These are phyloP conservation scores for Silene conica DNA, from an alignment of 148 eudicot genomes.

Conservation along the genomic window DNA sequence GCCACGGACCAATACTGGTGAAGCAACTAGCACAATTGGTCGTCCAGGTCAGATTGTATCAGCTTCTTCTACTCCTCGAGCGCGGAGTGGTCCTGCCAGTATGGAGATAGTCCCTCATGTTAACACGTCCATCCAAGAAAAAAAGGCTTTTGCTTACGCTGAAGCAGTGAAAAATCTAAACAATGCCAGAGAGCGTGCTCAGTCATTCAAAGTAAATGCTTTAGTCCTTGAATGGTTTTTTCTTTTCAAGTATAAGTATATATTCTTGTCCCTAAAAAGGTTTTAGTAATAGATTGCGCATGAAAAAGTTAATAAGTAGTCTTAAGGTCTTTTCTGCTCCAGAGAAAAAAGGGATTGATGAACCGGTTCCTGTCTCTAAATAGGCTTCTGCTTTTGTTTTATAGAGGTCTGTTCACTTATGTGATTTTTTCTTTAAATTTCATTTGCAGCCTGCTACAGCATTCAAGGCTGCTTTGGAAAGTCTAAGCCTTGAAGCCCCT, in stretches of 20 bases:
- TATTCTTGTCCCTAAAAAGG: neutral
- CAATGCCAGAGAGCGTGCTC: conserved; percentile 70
- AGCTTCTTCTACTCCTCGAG: conserved; percentile 48
- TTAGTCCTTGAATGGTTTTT: neutral
- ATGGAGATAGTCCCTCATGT: conserved; percentile 61
- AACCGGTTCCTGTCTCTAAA: neutral
- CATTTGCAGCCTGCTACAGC: conserved; percentile 71
- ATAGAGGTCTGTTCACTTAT: neutral
- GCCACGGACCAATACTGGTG: conserved; percentile 64
- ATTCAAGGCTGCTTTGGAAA: conserved; percentile 78
- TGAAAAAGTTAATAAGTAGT: neutral
- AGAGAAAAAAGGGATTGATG: neutral
- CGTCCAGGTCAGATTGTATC: conserved; percentile 58
- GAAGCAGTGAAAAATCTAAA: conserved; percentile 71
- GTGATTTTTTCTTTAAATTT: conserved; percentile 1
- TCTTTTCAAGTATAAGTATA: neutral
- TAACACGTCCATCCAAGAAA: conserved; percentile 63
- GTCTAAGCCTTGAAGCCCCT: conserved; percentile 57
- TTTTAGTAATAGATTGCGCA: neutral
- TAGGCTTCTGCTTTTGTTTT: neutral
- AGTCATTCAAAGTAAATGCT: conserved; percentile 64
- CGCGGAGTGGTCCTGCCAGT: conserved; percentile 48
- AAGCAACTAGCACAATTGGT: conserved; percentile 40
- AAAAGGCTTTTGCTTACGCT: conserved; percentile 75
- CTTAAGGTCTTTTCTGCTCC: neutral